Evolutionary conservation across 495 filamentous ascomycete species (phyloP).

Genomic region (Xeromyces bisporus): DNA sequence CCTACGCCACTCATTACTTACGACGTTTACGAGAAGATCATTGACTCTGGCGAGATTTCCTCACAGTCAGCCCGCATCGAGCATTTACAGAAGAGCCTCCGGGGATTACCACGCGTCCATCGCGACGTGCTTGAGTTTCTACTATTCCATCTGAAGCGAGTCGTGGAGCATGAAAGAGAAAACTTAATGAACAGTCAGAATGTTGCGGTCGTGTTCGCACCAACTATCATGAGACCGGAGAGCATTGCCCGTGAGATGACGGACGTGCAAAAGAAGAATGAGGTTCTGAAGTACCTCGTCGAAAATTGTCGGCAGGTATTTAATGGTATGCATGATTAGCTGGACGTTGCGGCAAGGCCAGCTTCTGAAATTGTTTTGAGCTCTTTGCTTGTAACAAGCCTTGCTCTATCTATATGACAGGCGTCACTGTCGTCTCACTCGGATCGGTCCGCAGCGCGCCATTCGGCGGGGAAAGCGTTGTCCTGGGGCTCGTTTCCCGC

Average conservation of each 20-base stretch:
- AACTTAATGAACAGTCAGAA: conserved; percentile 94
- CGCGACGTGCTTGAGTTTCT: conserved; percentile 82
- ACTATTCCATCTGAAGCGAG: conserved; percentile 82
- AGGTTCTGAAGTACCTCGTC: conserved; percentile 76
- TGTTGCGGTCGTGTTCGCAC: conserved; percentile 91
- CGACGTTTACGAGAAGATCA: conserved; percentile 75
- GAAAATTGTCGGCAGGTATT: conserved; percentile 74
- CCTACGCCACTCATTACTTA: conserved; percentile 83
- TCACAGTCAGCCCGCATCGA: conserved; percentile 35
- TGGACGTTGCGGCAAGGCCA: too few species aligned
- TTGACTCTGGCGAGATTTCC: conserved; percentile 45
- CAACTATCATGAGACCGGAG: conserved; percentile 85
- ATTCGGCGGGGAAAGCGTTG: too few species aligned
- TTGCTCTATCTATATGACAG: too few species aligned
- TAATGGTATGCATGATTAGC: conserved; percentile 24
- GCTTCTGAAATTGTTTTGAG: too few species aligned
- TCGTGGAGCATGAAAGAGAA: conserved; percentile 62
- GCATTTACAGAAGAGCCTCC: conserved; percentile 50
- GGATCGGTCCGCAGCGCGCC: too few species aligned
- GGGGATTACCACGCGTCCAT: conserved; percentile 64
- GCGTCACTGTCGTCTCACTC: too few species aligned
- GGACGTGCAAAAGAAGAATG: conserved; percentile 84
- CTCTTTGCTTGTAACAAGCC: too few species aligned
- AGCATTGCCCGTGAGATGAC: conserved; percentile 87
- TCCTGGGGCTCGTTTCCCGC: too few species aligned